These are phyloP conservation scores for Periglandula ipomoeae DNA, from an alignment of 2,329 filamentous ascomycete genomes.

Conservation along the genomic window DNA sequence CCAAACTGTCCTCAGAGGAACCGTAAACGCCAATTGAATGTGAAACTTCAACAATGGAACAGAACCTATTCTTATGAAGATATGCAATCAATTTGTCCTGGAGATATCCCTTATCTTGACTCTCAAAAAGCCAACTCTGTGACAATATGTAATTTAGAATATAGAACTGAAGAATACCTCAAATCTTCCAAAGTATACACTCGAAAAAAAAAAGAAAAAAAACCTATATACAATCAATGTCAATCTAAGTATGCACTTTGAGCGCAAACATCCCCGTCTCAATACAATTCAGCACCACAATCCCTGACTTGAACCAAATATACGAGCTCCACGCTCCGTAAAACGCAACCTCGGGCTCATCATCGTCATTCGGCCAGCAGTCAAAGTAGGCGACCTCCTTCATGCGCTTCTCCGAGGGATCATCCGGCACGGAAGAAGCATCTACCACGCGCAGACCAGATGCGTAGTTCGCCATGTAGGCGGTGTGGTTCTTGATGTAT, in stretches of 20 bases:
- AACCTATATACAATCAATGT: too few relatives aligned
- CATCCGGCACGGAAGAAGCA: constrained; percentile 19
- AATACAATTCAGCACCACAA: constrained; percentile 36
- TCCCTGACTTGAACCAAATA: constrained; percentile 33
- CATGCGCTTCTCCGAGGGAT: constrained; percentile 30
- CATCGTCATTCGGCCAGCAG: constrained; percentile 36
- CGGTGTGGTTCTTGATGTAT: constrained; percentile 30
- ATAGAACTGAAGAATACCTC: too few relatives aligned
- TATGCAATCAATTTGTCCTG: too few relatives aligned
- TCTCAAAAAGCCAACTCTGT: too few relatives aligned
- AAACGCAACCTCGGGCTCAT: constrained; percentile 21
- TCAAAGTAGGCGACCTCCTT: constrained; percentile 37
- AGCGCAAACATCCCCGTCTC: constrained; percentile 36
- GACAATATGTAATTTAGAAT: too few relatives aligned
- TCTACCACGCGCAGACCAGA: constrained; percentile 33
- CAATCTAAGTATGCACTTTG: constrained; percentile 17
- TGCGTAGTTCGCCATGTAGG: constrained; percentile 38
- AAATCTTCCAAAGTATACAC: too few relatives aligned
- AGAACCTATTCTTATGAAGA: too few relatives aligned
- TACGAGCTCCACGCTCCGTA: constrained; percentile 35
- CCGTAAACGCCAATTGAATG: too few relatives aligned
- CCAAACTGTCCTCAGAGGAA: too few relatives aligned
- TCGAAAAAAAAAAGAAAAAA: too few relatives aligned
- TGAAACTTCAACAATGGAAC: too few relatives aligned
- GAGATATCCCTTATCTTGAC: too few relatives aligned